These are phyloP conservation scores for Lactarius indigo DNA, from an alignment of 768 basidiomycete species.

Conservation along the genomic window DNA sequence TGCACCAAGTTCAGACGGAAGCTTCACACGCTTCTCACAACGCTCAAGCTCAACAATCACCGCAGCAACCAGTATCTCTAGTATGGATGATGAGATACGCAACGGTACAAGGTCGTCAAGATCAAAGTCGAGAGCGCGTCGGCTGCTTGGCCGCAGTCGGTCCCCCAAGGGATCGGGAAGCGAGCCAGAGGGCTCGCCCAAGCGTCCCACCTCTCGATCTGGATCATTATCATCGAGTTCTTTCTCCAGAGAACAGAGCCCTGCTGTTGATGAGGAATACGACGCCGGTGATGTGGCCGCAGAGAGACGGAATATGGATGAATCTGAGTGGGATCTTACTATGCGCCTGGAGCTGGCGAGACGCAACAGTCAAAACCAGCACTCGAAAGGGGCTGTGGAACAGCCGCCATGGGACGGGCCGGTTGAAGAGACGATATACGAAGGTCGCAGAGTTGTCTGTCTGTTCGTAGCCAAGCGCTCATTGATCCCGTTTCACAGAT, in stretches of 20 bases:
- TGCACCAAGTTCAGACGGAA: slow-evolving; percentile 66
- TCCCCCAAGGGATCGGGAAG: slow-evolving; percentile 41
- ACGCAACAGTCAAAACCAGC: slow-evolving; percentile 78
- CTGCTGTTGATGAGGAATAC: slow-evolving; percentile 44
- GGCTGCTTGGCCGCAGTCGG: slow-evolving; percentile 40
- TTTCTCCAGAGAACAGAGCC: slow-evolving; percentile 41
- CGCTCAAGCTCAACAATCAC: slow-evolving; percentile 65
- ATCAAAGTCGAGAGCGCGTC: slow-evolving; percentile 40
- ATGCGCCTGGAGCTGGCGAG: slow-evolving; percentile 78
- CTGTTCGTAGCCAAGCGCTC: not conserved
- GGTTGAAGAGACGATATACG: slow-evolving; percentile 69
- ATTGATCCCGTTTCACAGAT: slow-evolving; percentile 39
- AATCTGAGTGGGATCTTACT: slow-evolving; percentile 73
- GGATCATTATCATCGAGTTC: slow-evolving; percentile 41
- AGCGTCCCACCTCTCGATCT: slow-evolving; percentile 19
- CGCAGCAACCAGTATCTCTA: slow-evolving; percentile 57
- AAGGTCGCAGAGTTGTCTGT: slow-evolving; percentile 47
- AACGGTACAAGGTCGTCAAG: slow-evolving; percentile 40
- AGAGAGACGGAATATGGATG: slow-evolving; percentile 45
- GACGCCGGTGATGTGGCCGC: slow-evolving; percentile 34
- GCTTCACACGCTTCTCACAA: slow-evolving; percentile 67
- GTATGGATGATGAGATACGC: slow-evolving; percentile 59
- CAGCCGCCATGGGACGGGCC: slow-evolving; percentile 43
- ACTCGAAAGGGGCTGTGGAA: slow-evolving; percentile 41
- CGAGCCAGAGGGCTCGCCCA: slow-evolving; percentile 29